These are phyloP conservation scores for Crithidia brevicula DNA, from an alignment of 208 protist species.

Conservation along the genomic window DNA sequence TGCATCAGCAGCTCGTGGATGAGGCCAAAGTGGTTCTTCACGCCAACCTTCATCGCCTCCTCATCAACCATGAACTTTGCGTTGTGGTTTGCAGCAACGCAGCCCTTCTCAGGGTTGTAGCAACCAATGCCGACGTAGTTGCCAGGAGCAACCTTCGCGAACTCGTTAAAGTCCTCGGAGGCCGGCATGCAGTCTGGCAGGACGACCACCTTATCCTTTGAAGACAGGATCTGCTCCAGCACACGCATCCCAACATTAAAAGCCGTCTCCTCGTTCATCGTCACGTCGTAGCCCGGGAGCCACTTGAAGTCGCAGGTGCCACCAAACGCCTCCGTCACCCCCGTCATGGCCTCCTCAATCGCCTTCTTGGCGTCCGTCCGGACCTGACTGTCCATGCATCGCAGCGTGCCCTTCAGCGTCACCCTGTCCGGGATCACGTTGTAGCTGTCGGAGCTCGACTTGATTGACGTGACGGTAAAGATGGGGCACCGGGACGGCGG, in stretches of 20 bases:
- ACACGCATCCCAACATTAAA: constrained; percentile 45
- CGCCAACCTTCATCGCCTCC: constrained; percentile 47
- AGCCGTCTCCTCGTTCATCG: constrained; percentile 43
- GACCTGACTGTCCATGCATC: constrained; percentile 38
- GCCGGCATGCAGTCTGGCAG: constrained; percentile 30
- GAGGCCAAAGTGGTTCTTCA: constrained; percentile 37
- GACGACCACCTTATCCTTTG: constrained; percentile 33
- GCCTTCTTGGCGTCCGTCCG: constrained; percentile 30
- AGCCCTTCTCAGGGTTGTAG: constrained; percentile 37
- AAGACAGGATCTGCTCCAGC: constrained; percentile 31
- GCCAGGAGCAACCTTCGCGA: constrained; percentile 34
- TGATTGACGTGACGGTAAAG: constrained; percentile 43
- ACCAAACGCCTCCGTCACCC: constrained; percentile 33
- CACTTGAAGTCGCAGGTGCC: constrained; percentile 37
- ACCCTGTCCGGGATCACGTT: constrained; percentile 66
- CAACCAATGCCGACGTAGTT: constrained; percentile 57
- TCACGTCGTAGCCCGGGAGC: constrained; percentile 49
- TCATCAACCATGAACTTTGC: constrained; percentile 59
- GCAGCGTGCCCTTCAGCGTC: constrained; percentile 54
- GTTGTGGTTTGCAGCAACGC: constrained; percentile 49
- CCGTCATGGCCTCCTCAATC: constrained; percentile 38
- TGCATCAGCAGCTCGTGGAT: constrained; percentile 24
- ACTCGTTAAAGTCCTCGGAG: constrained; percentile 60
- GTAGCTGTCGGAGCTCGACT: constrained; percentile 49
- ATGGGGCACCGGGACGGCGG: constrained; percentile 43